Base-by-base conservation (phyloP, 148 eudicot species). In the Arbutus unedo region DNA sequence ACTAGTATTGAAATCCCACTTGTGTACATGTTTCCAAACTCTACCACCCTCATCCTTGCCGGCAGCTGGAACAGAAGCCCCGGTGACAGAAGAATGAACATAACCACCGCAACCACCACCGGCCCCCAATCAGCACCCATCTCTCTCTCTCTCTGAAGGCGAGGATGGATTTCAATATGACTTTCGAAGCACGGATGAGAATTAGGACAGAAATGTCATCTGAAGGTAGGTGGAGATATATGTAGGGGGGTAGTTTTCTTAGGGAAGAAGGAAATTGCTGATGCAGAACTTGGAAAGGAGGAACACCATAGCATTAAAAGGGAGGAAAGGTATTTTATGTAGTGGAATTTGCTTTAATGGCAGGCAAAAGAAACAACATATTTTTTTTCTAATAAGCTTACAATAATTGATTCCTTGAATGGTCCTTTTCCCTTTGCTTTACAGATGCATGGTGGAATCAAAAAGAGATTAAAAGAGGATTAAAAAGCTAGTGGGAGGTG, bases 21-120 rank as follows among this genome's bases (percentile, higher is more conserved):
- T 10, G 79, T 77, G 64, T 77, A 77, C 79, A 77, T 77, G 64
- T 77, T 77, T 1, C 79, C 79, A 77, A 77, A 77, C 79, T 77
- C 79, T n/a, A 77, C 64, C 66, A 77, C 79, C 64, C 79, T 77
- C 79, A 57, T 54, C 79, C 79, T 77, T 19, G 79, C 79, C 31
- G 79, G 79, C 6, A 77, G 41, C 64, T 77, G 79, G 64, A 77
- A 77, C 79, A 77, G 48, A 55, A 76, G 79, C 79, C 79, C 79
- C 16, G 79, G 79, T 51, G 79, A 76, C 19, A 76, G 23, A 6
- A 76, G 79, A 54, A 77, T 77, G 79, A 77, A 77, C 79, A 77
- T 14, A 25, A 77, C 64, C 45, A 53, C 79, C 7, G 64, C 79
- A 31, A 77, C 79, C n/a, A 77, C 79, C 0, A 77, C 64, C 23